A percentile compares a stretch with the other conserved stretches of the same genome.
phyloP scores from a whole-genome alignment of 768 basidiomycete genomes.

The Xerocomus brunneocitrinus region DNA sequence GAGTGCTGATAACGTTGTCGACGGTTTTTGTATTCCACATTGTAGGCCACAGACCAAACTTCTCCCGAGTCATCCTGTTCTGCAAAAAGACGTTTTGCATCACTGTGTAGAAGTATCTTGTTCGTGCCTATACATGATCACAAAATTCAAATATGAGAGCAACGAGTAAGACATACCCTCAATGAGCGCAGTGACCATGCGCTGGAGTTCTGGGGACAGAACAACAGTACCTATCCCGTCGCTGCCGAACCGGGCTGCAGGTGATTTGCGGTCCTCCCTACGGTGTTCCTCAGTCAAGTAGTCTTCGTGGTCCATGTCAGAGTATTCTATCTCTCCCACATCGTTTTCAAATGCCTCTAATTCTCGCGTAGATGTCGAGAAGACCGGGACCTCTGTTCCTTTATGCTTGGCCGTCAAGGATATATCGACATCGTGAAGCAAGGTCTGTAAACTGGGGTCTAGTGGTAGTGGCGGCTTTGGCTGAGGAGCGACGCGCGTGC shows the following conservation, averaged over 20 bases:
- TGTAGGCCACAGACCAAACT: conserved; percentile 53
- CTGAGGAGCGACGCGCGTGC: conserved; percentile 28
- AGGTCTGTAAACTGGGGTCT: conserved; percentile 58
- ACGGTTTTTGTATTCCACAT: conserved; percentile 56
- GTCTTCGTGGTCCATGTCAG: conserved; percentile 34
- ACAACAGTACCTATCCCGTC: conserved; percentile 65
- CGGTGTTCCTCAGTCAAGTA: conserved; percentile 23
- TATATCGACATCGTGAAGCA: conserved; percentile 66
- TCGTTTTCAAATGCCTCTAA: conserved; percentile 48
- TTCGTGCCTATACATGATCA: conserved; percentile 47
- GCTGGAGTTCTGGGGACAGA: conserved; percentile 67
- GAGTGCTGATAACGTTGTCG: conserved; percentile 55
- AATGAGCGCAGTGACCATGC: conserved; percentile 63
- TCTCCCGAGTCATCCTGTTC: conserved; percentile 31
- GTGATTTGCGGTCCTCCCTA: conserved; percentile 56
- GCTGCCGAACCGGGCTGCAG: conserved; percentile 79
- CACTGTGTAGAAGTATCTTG: conserved; percentile 59
- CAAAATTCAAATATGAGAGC: conserved; percentile 6
- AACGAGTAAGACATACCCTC: conserved; percentile 40
- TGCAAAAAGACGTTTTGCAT: conserved; percentile 68
- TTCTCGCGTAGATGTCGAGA: conserved; percentile 38
- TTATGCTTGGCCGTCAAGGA: conserved; percentile 42
- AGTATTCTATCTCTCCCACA: conserved; percentile 27
- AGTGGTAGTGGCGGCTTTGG: conserved; percentile 60
- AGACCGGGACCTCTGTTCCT: background rate